phyloP scores from a whole-genome alignment of 1,284 basidiomycete genomes.

The Amylostereum areolatum region DNA sequence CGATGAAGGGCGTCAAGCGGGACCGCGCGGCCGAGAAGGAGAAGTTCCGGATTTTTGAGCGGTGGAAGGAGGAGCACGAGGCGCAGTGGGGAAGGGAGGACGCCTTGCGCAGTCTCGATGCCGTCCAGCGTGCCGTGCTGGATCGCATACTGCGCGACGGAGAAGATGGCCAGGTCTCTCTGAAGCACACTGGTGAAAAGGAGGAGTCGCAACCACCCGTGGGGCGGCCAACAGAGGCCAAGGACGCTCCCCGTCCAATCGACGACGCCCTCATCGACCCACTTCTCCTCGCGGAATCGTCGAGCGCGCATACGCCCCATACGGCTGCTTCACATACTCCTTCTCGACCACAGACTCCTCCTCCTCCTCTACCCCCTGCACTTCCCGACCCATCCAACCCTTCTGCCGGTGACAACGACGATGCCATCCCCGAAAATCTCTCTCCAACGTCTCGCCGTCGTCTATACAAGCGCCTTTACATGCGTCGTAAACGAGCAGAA shows the following conservation, averaged over 20 bases:
- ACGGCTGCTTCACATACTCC: neutral
- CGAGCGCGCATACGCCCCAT: neutral
- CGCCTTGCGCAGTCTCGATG: conserved; percentile 29
- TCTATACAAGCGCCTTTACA: conserved; percentile 57
- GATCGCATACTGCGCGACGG: conserved; percentile 39
- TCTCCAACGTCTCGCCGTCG: conserved; percentile 53
- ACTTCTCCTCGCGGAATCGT: conserved; percentile 16
- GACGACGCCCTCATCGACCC: conserved; percentile 24
- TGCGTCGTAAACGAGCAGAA: conserved; percentile 64
- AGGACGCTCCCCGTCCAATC: neutral
- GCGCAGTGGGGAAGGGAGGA: conserved; percentile 31
- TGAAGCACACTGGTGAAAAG: conserved; percentile 1
- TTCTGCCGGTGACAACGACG: conserved; percentile 4
- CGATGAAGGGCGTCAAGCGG: neutral
- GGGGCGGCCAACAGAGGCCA: no score
- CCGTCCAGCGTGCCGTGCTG: conserved; percentile 34
- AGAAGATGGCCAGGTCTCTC: conserved; percentile 17
- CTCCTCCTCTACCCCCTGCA: conserved; percentile 2
- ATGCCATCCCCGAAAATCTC: conserved; percentile 19
- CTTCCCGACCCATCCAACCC: conserved; percentile 1
- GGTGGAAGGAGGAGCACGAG: conserved; percentile 20
- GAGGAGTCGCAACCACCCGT: neutral
- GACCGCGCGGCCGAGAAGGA: conserved; percentile 5
- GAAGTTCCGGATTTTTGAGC: neutral
- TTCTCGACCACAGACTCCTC: neutral